A percentile compares a stretch with the other conserved stretches of the same genome.
Conservation (phyloP, 208 protist species). For the Herpetomonas samuelpessoai region DNA sequence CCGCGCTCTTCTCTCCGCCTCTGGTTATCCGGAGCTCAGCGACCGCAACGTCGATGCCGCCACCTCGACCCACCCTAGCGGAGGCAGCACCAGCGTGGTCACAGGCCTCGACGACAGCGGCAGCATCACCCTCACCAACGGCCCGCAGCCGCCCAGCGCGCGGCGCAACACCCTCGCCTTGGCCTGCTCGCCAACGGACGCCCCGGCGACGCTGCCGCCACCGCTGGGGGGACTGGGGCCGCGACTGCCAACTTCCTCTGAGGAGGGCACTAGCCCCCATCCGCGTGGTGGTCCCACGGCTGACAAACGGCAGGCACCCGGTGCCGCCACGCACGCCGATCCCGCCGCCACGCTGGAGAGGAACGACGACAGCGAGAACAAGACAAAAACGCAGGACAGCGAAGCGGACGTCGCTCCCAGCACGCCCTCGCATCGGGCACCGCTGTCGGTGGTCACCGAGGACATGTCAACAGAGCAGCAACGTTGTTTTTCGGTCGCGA, state of each 20-base stretch:
- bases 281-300: slow-evolving; percentile 1
- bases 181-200: not conserved
- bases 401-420: too few relatives aligned
- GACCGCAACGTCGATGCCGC: not conserved
- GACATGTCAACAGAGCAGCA: not conserved
- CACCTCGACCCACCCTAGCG: not conserved
- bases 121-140: not conserved
- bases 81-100: not conserved
- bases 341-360: not conserved
- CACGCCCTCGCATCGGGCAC: not conserved
- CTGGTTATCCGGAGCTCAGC: not conserved
- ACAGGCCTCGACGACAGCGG: not conserved
- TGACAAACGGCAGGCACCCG: too few relatives aligned
- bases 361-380: not conserved
- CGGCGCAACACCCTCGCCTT: not conserved
- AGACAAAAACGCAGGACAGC: not conserved
- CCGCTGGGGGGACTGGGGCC: slow-evolving; percentile 1
- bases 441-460: not conserved
- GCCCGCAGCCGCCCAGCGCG: not conserved
- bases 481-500: not conserved
- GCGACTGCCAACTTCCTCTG: not conserved
- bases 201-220: not conserved
- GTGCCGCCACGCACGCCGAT: not conserved
- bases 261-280: not conserved
- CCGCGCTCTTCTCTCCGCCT: not conserved